Base-by-base conservation (phyloP, 331 rosid species). In the Pyracantha coccinea region DNA sequence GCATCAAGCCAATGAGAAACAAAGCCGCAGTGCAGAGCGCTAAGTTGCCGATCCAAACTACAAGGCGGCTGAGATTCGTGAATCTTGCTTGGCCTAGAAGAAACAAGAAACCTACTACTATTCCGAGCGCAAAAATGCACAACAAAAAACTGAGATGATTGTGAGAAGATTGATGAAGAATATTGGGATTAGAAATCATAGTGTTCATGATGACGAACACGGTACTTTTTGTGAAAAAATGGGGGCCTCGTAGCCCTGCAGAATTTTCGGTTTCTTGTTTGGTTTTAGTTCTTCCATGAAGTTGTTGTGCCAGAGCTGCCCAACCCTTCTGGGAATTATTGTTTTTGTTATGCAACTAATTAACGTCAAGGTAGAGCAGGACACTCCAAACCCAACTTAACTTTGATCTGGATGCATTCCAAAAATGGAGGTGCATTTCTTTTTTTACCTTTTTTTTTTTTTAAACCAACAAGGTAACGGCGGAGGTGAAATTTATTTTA, bases 181-280 rank as follows among this genome's bases (percentile, higher is more conserved):
- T 9, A 8, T 8, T 55, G 8, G 59, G 5, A 61, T 25, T 38
- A 35, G n/a, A 38, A 64, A 73, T 44, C 77, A 73, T 17, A n/a
- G n/a, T 59, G 44, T 50, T 73, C 77, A 73, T 60, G 69, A 19
- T 73, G 28, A 73, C 61, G 57, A 73, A 24, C 47, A 24, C n/a
- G 25, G 45, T 10, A 25, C 45, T 38, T 38, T 38, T 38, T 38
- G 1, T 38, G 45, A 41, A 41, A 41, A 41, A 41, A 11, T 41
- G 0, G 47, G 47, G 15, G 45, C 23, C 17, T 35, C 52, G 7
- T 63, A 6, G 23, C 10, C 21, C 41, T 33, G 52, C 70, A 32
- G 27, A 8, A 33, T 29, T 29, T 63, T 9, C 19, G 68, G 68
- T 32, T 57, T 35, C 67, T 27, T 38, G 29, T 21, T 20, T n/a